These are phyloP conservation scores for Helianthus annuus DNA, from an alignment of 129 eudicot genomes.

Conservation along the genomic window DNA sequence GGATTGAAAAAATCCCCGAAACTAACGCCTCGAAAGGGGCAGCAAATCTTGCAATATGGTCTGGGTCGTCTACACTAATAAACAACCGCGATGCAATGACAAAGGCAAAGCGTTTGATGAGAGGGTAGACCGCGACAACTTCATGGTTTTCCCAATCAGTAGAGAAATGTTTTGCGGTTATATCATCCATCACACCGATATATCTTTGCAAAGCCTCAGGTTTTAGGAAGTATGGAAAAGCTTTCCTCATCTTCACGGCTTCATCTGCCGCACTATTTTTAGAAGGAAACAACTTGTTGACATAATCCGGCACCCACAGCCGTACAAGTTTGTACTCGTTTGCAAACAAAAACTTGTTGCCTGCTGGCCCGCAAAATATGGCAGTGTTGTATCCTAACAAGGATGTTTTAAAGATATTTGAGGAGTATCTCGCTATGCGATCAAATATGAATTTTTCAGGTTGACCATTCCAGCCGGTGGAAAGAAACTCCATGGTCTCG, in stretches of 20 bases:
- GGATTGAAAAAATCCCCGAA: constrained; percentile 35
- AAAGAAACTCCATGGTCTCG: constrained; percentile 36
- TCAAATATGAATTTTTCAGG: constrained; percentile 43
- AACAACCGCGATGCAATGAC: constrained; percentile 33
- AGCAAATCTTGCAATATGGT: constrained; percentile 31
- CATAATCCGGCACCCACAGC: constrained; percentile 39
- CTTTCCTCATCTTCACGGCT: constrained; percentile 34
- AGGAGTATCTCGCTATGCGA: constrained; percentile 36
- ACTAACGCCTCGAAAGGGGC: constrained; percentile 24
- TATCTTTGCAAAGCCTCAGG: constrained; percentile 35
- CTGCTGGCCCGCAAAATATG: constrained; percentile 41
- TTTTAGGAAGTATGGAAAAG: constrained; percentile 27
- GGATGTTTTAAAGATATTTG: constrained; percentile 37
- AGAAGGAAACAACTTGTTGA: constrained; percentile 35
- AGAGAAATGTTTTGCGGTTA: constrained; percentile 29
- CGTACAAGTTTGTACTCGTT: constrained; percentile 42
- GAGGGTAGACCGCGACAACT: constrained; percentile 32
- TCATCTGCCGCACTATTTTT: constrained; percentile 33
- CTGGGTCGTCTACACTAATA: constrained; percentile 32
- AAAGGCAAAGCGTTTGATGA: constrained; percentile 31
- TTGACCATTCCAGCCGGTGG: constrained; percentile 34
- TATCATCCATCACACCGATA: constrained; percentile 27
- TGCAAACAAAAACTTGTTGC: constrained; percentile 49
- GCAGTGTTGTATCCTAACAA: constrained; percentile 34
- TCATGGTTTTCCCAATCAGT: constrained; percentile 31